A percentile compares a stretch with the other conserved stretches of the same genome.
phyloP scores from a whole-genome alignment of 1,284 basidiomycete species.

The Irpex rosettiformis region DNA sequence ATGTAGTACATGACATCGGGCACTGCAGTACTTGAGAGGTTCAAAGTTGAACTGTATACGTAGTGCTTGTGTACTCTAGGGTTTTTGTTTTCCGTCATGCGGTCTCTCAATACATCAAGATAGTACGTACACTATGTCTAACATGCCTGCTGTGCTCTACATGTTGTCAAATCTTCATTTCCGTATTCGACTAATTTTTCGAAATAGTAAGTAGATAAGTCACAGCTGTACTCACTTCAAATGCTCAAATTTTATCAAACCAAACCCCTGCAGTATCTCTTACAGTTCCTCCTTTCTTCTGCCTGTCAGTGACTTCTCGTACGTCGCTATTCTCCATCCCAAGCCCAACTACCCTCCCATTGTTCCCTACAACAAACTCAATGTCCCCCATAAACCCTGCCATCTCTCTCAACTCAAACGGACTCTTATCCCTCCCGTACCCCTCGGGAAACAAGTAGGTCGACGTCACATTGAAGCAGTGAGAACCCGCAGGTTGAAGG shows the following conservation, averaged over 20 bases:
- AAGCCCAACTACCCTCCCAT: not conserved
- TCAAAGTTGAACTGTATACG: no score
- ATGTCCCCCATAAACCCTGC: not conserved
- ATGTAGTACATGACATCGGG: no score
- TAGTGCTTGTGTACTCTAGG: no score
- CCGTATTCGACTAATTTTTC: no score
- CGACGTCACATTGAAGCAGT: not conserved
- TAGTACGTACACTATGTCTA: no score
- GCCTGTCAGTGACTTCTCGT: not conserved
- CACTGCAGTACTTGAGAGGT: no score
- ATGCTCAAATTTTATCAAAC: not conserved
- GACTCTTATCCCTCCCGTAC: not conserved
- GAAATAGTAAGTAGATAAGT: no score
- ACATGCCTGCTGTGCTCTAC: no score
- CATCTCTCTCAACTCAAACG: not conserved
- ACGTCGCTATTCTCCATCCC: not conserved
- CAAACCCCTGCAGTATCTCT: not conserved
- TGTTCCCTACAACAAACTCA: not conserved
- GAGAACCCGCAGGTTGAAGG: not conserved
- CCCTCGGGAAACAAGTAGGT: not conserved
- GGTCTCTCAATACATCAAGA: no score
- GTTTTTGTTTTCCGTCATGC: no score
- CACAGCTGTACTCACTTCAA: no score
- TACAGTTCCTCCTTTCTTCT: not conserved
- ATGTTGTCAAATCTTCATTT: no score